Evolutionary conservation across 257 asterid species (phyloP), one percentile per base, ranked within the genome.

Genomic region (Solanum raphanifolium): DNA sequence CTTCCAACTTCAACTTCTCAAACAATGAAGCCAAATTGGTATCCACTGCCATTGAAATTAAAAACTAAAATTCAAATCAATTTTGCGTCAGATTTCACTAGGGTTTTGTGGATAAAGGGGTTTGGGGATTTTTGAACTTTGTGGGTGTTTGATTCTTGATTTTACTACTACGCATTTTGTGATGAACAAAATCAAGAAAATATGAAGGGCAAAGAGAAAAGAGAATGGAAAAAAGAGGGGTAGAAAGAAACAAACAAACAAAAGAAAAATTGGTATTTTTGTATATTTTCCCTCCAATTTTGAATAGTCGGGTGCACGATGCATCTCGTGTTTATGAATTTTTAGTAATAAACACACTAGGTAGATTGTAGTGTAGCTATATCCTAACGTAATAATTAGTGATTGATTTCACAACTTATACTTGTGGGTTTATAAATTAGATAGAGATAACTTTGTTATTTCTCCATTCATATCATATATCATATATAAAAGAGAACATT

Each of bases 1-100:
- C 96, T 43, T 94, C 95, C 16, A 96, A 94, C 90, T 89, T 93
- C 55, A 96, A 92, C 87, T 93, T 93, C 88, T 92, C 92, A 87
- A 93, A 83, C 68, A 95, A 91, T 83, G 93, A 93, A 83, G 89
- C 89, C 87, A 95, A 83, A 83, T 94, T 92, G 34, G 96, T 79
- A 71, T 91, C 94, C 90, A 88, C 93, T 89, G 94, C 94, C 98
- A 95, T 95, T 87, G 48, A 18, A 55, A 18, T 86, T 86, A 25
- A 13, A 13, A 43, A 8, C 35, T 81, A n/a, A 81, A 81, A 55
- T 29, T 79, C 68, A 27, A 3, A 27, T 58, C 41, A 81, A 46
- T 46, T 27, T 81, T 81, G 18, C 39, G 0, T 46, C 9, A 29
- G 39, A 46, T 81, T 78, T 79, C 27, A 10, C 41, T 81, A 81